These are phyloP conservation scores for Hyaloscypha finlandica DNA, from an alignment of 495 filamentous ascomycete genomes.

Conservation along the genomic window DNA sequence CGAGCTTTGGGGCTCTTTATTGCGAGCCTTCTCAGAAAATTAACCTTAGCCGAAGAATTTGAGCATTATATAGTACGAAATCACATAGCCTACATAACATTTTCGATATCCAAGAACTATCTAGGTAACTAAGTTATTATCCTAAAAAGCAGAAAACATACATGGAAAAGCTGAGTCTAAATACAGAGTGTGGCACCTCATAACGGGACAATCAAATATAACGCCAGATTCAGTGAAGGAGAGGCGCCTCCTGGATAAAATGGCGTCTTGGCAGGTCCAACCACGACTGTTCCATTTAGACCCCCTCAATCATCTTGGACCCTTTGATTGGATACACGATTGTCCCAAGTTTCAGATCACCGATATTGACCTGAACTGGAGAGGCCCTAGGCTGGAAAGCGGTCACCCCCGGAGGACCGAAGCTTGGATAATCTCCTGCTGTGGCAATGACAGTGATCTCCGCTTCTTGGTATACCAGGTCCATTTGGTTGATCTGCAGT, in stretches of 20 bases:
- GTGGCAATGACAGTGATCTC: slow-evolving; percentile 37
- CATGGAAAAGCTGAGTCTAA: neutral
- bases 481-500: slow-evolving; percentile 36
- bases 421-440: slow-evolving; percentile 29
- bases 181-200: neutral
- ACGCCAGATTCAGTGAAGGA: neutral
- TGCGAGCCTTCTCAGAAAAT: too few relatives aligned
- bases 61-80: too few relatives aligned
- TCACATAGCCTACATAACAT: too few relatives aligned
- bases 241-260: neutral
- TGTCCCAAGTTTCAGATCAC: too few relatives aligned
- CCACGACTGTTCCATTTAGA: slow-evolving; percentile 39
- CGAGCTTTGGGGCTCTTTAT: too few relatives aligned
- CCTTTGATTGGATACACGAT: too few relatives aligned
- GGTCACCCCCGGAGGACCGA: slow-evolving; percentile 37
- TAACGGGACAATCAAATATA: neutral
- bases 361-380: too few relatives aligned
- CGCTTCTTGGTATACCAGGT: slow-evolving; percentile 32
- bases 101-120: too few relatives aligned
- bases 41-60: too few relatives aligned
- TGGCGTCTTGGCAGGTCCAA: slow-evolving; percentile 38
- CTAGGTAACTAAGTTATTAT: too few relatives aligned
- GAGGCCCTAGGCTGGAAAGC: neutral
- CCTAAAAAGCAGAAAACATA: neutral
- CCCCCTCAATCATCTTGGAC: too few relatives aligned